Evolutionary conservation across 306 rosid genomes (phyloP).

Genomic region (Lathyrus tuberosus): DNA sequence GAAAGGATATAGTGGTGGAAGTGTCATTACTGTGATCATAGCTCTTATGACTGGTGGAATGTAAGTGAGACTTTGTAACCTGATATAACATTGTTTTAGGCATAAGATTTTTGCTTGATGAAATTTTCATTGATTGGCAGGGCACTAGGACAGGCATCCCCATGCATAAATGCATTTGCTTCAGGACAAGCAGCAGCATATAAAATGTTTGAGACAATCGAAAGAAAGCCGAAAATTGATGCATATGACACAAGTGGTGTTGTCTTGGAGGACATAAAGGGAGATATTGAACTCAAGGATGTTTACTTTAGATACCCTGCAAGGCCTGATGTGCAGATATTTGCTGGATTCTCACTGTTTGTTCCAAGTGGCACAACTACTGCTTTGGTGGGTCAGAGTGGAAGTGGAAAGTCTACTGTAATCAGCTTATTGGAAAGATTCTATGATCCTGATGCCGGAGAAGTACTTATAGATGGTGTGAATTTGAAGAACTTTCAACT

Average conservation of each 20-base stretch:
- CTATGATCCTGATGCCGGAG: constrained; percentile 87
- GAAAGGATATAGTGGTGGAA: constrained; percentile 74
- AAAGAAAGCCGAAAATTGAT: constrained; percentile 66
- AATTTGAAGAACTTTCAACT: constrained; percentile 61
- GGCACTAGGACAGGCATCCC: constrained; percentile 83
- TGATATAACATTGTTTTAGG: constrained; percentile 5
- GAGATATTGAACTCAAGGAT: constrained; percentile 78
- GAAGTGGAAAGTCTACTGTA: constrained; percentile 92
- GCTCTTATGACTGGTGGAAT: constrained; percentile 84
- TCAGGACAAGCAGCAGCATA: constrained; percentile 88
- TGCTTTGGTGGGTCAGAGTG: constrained; percentile 95
- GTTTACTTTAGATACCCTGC: constrained; percentile 83
- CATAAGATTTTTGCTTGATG: not conserved
- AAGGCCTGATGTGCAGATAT: constrained; percentile 72
- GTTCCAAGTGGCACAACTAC: constrained; percentile 71
- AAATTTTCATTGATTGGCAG: constrained; percentile 42
- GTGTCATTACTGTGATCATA: constrained; percentile 62
- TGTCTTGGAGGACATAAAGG: constrained; percentile 61
- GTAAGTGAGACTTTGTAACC: constrained; percentile 49
- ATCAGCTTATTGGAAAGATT: constrained; percentile 78
- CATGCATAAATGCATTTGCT: constrained; percentile 77
- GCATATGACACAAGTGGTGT: constrained; percentile 66
- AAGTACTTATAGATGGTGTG: constrained; percentile 75
- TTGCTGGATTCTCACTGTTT: constrained; percentile 71
- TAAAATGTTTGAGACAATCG: constrained; percentile 85